Conservation (phyloP, 352 stramenopile species). For the Phytophthora pisi region DNA sequence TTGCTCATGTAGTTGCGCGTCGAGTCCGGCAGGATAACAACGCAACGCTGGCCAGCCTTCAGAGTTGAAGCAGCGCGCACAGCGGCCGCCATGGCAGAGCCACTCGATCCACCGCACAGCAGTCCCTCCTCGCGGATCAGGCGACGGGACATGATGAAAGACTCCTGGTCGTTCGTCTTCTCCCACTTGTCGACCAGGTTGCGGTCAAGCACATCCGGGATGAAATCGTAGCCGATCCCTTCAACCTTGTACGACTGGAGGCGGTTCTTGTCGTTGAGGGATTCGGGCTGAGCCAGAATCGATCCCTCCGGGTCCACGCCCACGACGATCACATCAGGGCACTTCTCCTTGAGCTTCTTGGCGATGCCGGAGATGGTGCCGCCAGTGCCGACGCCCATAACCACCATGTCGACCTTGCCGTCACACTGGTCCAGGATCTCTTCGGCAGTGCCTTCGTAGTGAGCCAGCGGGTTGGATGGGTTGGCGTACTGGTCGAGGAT, state of each 20-base stretch:
- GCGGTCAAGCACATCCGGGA: conserved; percentile 94
- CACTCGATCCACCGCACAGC: conserved; percentile 93
- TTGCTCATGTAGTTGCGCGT: conserved; percentile 99
- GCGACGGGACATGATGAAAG: conserved; percentile 93
- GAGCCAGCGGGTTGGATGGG: conserved; percentile 93
- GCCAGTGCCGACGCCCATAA: conserved; percentile 94
- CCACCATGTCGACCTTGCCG: conserved; percentile 95
- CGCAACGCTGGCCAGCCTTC: conserved; percentile 89
- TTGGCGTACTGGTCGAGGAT: conserved; percentile 98
- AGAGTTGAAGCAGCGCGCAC: conserved; percentile 83
- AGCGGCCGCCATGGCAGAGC: conserved; percentile 84
- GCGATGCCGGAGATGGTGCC: conserved; percentile 95
- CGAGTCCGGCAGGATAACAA: conserved; percentile 95
- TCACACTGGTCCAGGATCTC: conserved; percentile 94
- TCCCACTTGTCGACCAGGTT: conserved; percentile 93
- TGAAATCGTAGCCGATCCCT: conserved; percentile 97
- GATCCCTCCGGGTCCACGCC: conserved; percentile 92
- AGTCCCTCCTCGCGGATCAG: conserved; percentile 96
- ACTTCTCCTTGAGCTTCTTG: conserved; percentile 94
- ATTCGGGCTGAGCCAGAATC: conserved; percentile 92
- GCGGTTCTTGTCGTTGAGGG: conserved; percentile 92
- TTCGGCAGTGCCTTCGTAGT: conserved; percentile 95
- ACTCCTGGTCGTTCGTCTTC: conserved; percentile 95
- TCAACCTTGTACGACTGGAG: conserved; percentile 93
- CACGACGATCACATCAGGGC: conserved; percentile 85